phyloP scores from a whole-genome alignment of 495 filamentous ascomycete species.

The Neurospora sp. region DNA sequence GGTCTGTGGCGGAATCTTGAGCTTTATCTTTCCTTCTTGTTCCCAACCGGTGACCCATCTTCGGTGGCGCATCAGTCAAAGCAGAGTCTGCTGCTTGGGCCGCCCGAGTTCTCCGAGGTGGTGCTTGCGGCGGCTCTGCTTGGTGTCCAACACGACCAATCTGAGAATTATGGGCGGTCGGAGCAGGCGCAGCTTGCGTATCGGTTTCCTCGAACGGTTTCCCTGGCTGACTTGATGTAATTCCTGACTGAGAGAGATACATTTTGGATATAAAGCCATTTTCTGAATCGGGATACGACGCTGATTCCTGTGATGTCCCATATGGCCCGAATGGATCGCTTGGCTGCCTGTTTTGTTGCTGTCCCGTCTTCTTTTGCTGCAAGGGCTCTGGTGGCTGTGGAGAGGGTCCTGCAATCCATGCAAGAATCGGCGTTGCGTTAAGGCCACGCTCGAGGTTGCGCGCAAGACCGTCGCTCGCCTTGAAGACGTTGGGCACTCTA shows the following conservation, averaged over 20 bases:
- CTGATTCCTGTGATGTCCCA: not conserved
- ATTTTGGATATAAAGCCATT: slow-evolving; percentile 36
- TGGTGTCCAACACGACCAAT: slow-evolving; percentile 18
- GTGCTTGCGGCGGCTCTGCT: slow-evolving; percentile 58
- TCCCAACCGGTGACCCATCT: slow-evolving; percentile 45
- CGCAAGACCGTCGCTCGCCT: slow-evolving; percentile 43
- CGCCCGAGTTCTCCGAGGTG: slow-evolving; percentile 49
- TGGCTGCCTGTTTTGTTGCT: slow-evolving; percentile 14
- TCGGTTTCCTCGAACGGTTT: slow-evolving; percentile 24
- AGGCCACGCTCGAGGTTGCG: slow-evolving; percentile 29
- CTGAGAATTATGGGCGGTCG: slow-evolving; percentile 21
- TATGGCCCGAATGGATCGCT: slow-evolving; percentile 36
- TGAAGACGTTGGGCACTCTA: slow-evolving; percentile 75
- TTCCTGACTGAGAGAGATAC: slow-evolving; percentile 26
- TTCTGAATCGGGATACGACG: slow-evolving; percentile 8
- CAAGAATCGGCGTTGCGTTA: slow-evolving; percentile 8
- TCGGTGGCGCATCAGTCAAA: slow-evolving; percentile 53
- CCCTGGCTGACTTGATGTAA: slow-evolving; percentile 10
- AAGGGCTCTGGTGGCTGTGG: slow-evolving; percentile 20
- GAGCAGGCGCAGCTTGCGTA: slow-evolving; percentile 24
- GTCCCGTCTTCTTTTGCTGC: slow-evolving; percentile 18
- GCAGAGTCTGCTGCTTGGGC: slow-evolving; percentile 43
- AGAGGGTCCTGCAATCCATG: slow-evolving; percentile 19
- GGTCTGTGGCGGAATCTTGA: slow-evolving; percentile 20
- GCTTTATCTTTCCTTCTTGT: slow-evolving; percentile 36